Percentiles rank a stretch among this genome's conserved stretches.
phyloP scores from a whole-genome alignment of 306 rosid species.

The Spatholobus suberectus region DNA sequence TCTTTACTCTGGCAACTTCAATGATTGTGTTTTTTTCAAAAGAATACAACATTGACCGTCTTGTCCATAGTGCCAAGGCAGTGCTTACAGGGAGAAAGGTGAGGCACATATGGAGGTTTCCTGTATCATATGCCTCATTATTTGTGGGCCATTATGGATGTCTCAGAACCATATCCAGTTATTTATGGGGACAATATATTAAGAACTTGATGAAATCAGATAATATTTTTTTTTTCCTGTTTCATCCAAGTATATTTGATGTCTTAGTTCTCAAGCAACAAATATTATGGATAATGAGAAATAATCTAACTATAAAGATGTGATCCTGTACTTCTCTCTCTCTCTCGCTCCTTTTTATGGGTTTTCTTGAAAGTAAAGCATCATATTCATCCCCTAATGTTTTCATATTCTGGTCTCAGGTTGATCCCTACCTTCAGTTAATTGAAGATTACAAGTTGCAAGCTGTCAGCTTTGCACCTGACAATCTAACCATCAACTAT shows the following conservation, averaged over 20 bases:
- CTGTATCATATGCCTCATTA: slow-evolving; percentile 31
- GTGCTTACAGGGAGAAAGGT: slow-evolving; percentile 66
- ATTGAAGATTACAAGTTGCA: slow-evolving; percentile 77
- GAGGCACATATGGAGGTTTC: slow-evolving; percentile 31
- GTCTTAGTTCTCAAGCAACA: slow-evolving; percentile 26
- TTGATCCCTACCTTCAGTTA: slow-evolving; percentile 81
- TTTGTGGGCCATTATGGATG: slow-evolving; percentile 21
- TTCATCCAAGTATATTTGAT: not conserved
- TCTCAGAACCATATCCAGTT: slow-evolving; percentile 5
- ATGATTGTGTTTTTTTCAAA: slow-evolving; percentile 84
- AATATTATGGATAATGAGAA: slow-evolving; percentile 18
- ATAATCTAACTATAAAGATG: not conserved
- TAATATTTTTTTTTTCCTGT: not conserved
- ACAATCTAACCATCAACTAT: slow-evolving; percentile 47
- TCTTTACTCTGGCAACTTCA: slow-evolving; percentile 82
- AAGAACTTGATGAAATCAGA: slow-evolving; percentile 17
- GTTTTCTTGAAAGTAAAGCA: slow-evolving; percentile 20
- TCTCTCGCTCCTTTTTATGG: not conserved
- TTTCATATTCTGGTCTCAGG: slow-evolving; percentile 51
- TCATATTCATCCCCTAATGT: slow-evolving; percentile 10
- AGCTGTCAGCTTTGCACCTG: slow-evolving; percentile 53
- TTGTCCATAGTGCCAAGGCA: slow-evolving; percentile 60
- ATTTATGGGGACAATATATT: not conserved
- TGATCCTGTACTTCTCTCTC: slow-evolving; percentile 16
- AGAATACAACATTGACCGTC: slow-evolving; percentile 68